phyloP scores from a whole-genome alignment of 371 early-diverging fungal species.

The Circinella umbellata region DNA sequence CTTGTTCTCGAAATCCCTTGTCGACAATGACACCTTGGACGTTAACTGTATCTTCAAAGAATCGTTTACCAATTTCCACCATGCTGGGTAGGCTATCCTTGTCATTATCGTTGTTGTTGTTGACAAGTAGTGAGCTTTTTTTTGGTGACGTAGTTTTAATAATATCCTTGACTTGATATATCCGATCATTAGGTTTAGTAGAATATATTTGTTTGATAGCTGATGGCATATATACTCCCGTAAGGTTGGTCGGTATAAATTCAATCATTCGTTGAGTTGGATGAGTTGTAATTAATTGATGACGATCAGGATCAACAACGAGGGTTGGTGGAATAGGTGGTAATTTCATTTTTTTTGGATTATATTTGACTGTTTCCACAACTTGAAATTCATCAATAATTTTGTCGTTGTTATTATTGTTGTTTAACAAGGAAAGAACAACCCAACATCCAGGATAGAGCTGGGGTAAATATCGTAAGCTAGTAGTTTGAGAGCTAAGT shows the following conservation, averaged over 20 bases:
- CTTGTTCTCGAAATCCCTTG: slow-evolving; percentile 25
- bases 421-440: not conserved
- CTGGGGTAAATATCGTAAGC: slow-evolving; percentile 4
- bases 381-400: not conserved
- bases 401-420: not conserved
- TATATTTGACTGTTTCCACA: not conserved
- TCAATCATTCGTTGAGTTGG: not conserved
- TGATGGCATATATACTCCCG: not conserved
- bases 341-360: not conserved
- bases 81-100: not conserved
- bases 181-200: not conserved
- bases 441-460: slow-evolving; percentile 11
- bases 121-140: not conserved
- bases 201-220: not conserved
- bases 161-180: slow-evolving; percentile 5
- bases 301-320: not conserved
- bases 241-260: not conserved
- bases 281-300: not conserved
- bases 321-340: not conserved
- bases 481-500: slow-evolving; percentile 3
- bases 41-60: slow-evolving; percentile 13
- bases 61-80: not conserved
- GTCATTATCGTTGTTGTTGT: not conserved
- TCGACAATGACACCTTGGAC: slow-evolving; percentile 27
- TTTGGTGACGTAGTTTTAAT: not conserved